Evolutionary conservation across 108 stramenopile species (phyloP).

Genomic region (Schizochytrium sp.): DNA sequence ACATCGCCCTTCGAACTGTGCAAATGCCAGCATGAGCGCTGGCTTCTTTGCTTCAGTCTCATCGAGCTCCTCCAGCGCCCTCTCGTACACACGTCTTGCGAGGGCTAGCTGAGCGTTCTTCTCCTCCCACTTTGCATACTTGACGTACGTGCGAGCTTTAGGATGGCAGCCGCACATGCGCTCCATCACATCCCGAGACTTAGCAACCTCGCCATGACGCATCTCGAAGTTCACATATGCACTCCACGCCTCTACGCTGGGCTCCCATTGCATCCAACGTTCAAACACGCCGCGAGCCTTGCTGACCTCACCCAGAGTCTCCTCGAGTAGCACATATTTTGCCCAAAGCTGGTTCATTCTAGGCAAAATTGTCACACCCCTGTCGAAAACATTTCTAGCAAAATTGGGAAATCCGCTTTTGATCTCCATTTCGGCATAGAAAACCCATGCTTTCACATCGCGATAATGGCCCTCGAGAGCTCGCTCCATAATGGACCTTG

Average conservation of each 20-base stretch:
- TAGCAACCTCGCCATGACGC: slow-evolving; percentile 80
- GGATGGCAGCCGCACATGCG: slow-evolving; percentile 94
- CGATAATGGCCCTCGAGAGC: slow-evolving; percentile 94
- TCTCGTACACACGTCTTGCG: slow-evolving; percentile 93
- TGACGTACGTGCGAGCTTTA: slow-evolving; percentile 85
- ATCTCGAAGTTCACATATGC: slow-evolving; percentile 95
- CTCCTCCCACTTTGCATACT: slow-evolving; percentile 99
- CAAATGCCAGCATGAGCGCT: slow-evolving; percentile 91
- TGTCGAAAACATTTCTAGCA: slow-evolving; percentile 96
- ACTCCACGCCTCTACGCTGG: slow-evolving; percentile 95
- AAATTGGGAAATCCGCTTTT: slow-evolving; percentile 96
- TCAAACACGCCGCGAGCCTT: slow-evolving; percentile 95
- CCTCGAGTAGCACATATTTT: slow-evolving; percentile 99
- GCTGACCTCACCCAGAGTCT: slow-evolving; percentile 92
- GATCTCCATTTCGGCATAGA: slow-evolving; percentile 99
- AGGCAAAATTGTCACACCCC: slow-evolving; percentile 92
- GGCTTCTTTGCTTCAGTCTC: slow-evolving; percentile 87
- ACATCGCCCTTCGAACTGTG: slow-evolving; percentile 84
- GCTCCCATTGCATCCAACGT: slow-evolving; percentile 99
- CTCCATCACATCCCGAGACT: slow-evolving; percentile 71
- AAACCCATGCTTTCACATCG: slow-evolving; percentile 89
- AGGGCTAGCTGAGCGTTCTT: slow-evolving; percentile 88
- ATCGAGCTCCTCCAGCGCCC: slow-evolving; percentile 89
- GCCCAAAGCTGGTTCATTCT: slow-evolving; percentile 97
- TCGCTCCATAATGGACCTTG: slow-evolving; percentile 95